phyloP scores from a whole-genome alignment of 208 protist species.

The Acanthamoeba rhysodes region DNA sequence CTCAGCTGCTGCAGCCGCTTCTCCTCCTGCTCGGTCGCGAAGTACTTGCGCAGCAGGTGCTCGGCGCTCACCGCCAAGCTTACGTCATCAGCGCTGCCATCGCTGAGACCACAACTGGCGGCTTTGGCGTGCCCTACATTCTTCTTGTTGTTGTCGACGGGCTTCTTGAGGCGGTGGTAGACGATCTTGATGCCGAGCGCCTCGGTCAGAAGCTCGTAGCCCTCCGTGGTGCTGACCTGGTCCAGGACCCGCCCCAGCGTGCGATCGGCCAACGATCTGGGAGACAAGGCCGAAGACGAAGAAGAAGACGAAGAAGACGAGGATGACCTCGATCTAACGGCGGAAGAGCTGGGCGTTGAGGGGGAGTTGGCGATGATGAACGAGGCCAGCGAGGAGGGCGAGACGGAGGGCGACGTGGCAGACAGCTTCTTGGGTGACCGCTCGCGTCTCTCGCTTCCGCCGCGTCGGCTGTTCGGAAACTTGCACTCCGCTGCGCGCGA shows the following conservation, averaged over 20 bases:
- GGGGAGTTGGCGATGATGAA: constrained; percentile 1
- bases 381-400: neutral
- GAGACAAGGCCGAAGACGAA: neutral
- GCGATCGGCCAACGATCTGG: neutral
- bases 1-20: neutral
- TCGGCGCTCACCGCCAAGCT: constrained; percentile 1
- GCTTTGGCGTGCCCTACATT: neutral
- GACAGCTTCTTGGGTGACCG: neutral
- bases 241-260: neutral
- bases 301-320: neutral
- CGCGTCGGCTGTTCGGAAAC: neutral
- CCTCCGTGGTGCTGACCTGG: constrained; percentile 1
- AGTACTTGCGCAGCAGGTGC: constrained; percentile 43
- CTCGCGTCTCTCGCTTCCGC: neutral
- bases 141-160: neutral
- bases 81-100: neutral
- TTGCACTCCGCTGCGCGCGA: neutral
- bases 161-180: constrained; percentile 8
- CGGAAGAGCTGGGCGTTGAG: neutral
- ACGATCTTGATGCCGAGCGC: neutral
- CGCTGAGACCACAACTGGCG: neutral
- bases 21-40: neutral
- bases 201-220: neutral
- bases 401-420: neutral
- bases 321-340: neutral